phyloP scores from a whole-genome alignment of 2,329 filamentous ascomycete genomes.

The Alternaria alternata region DNA sequence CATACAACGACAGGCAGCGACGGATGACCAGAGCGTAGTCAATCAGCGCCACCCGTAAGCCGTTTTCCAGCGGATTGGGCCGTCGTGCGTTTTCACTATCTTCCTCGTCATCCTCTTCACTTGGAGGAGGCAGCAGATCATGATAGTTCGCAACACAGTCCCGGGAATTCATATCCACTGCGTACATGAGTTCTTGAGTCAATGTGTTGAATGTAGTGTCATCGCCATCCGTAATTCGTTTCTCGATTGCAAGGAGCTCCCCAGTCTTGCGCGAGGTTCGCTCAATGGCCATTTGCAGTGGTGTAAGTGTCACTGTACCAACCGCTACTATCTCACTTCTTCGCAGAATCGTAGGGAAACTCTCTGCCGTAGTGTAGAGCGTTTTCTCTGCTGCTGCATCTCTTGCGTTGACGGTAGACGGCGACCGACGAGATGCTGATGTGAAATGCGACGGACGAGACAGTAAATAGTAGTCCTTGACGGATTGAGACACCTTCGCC shows the following conservation, averaged over 20 bases:
- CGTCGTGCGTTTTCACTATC: slow-evolving; percentile 55
- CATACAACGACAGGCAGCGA: slow-evolving; percentile 76
- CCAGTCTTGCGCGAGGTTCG: slow-evolving; percentile 89
- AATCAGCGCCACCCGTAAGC: slow-evolving; percentile 83
- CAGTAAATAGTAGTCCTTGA: slow-evolving; percentile 85
- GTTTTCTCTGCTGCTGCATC: slow-evolving; percentile 85
- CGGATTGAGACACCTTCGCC: slow-evolving; percentile 80
- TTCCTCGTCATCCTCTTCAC: slow-evolving; percentile 48
- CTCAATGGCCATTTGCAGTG: slow-evolving; percentile 88
- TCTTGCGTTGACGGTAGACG: slow-evolving; percentile 69
- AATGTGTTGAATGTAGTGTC: slow-evolving; percentile 73
- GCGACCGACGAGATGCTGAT: slow-evolving; percentile 75
- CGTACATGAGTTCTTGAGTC: slow-evolving; percentile 77
- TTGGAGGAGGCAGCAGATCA: slow-evolving; percentile 68
- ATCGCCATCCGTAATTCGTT: slow-evolving; percentile 75
- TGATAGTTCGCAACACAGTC: slow-evolving; percentile 82
- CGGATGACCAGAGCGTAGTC: slow-evolving; percentile 91
- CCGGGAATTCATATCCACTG: slow-evolving; percentile 77
- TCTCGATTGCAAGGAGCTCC: slow-evolving; percentile 80
- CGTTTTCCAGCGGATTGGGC: slow-evolving; percentile 71
- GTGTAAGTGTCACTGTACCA: slow-evolving; percentile 71
- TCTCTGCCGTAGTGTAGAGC: slow-evolving; percentile 81
- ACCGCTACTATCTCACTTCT: slow-evolving; percentile 82
- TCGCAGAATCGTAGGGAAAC: slow-evolving; percentile 89
- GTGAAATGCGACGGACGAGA: slow-evolving; percentile 82